Evolutionary conservation across 2,329 filamentous ascomycete genomes (phyloP).

Genomic region (Cyphellophora europaea): DNA sequence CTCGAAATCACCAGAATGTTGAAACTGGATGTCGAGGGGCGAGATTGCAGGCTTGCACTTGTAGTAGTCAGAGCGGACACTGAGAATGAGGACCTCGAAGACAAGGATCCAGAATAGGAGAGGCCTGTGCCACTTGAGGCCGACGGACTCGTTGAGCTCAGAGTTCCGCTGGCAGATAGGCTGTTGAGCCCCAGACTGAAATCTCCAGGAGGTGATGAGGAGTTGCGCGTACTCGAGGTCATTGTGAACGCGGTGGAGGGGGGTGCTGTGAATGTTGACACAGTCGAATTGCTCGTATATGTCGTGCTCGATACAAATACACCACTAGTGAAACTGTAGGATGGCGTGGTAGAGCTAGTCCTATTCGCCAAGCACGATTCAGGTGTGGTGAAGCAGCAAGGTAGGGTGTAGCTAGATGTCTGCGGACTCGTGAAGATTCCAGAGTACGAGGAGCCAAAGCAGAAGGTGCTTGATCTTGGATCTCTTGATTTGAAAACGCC

Average conservation of each 20-base stretch:
- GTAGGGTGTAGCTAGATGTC: no score
- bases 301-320: constrained; percentile 11
- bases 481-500: constrained; percentile 12
- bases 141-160: background rate
- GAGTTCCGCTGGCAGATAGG: background rate
- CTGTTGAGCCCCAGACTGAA: no score
- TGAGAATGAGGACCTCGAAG: constrained; percentile 1
- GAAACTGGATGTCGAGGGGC: background rate
- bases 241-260: constrained; percentile 2
- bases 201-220: constrained; percentile 1
- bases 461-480: constrained; percentile 4
- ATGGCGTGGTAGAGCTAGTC: constrained; percentile 8
- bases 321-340: constrained; percentile 8
- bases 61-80: background rate
- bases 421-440: background rate
- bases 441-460: background rate
- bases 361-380: constrained; percentile 10
- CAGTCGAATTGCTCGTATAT: constrained; percentile 2
- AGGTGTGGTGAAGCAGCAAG: constrained; percentile 13
- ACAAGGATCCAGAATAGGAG: constrained; percentile 3
- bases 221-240: constrained; percentile 2
- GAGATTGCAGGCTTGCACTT: background rate
- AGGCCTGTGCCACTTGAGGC: constrained; percentile 1
- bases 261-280: constrained; percentile 1
- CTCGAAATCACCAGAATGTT: constrained; percentile 13